phyloP scores from a whole-genome alignment of 345 rosid species.

The Salix caprea region DNA sequence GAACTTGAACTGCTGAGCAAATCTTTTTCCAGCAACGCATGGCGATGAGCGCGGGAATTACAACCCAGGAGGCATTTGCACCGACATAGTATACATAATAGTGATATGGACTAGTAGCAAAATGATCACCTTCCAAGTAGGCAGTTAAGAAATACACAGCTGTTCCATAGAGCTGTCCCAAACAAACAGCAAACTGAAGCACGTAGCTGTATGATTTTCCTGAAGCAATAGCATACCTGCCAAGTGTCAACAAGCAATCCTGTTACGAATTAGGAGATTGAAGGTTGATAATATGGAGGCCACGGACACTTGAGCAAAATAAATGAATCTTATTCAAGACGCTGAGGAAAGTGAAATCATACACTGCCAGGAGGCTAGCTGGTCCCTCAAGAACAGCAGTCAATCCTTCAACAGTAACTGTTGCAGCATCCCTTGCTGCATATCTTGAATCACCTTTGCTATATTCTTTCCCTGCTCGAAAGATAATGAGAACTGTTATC shows the following conservation, averaged over 20 bases:
- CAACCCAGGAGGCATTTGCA: slow-evolving; percentile 69
- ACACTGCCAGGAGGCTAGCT: slow-evolving; percentile 73
- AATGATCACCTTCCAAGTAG: slow-evolving; percentile 75
- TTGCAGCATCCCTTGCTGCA: slow-evolving; percentile 64
- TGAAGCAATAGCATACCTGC: slow-evolving; percentile 75
- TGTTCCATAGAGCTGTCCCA: slow-evolving; percentile 92
- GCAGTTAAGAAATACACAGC: slow-evolving; percentile 75
- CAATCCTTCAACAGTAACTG: slow-evolving; percentile 77
- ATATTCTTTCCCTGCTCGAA: slow-evolving; percentile 81
- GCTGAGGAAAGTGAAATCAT: slow-evolving; percentile 20
- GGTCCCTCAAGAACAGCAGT: slow-evolving; percentile 90
- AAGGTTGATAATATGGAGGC: not conserved
- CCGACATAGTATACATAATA: slow-evolving; percentile 64
- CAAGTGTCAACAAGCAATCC: slow-evolving; percentile 9
- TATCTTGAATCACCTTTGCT: slow-evolving; percentile 98
- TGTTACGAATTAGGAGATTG: not conserved
- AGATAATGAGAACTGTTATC: not conserved
- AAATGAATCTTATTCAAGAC: not conserved
- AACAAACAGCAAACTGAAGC: slow-evolving; percentile 76
- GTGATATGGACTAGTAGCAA: slow-evolving; percentile 52
- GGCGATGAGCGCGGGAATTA: slow-evolving; percentile 59
- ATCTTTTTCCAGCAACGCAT: slow-evolving; percentile 80
- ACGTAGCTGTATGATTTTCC: slow-evolving; percentile 72
- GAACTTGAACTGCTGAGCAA: slow-evolving; percentile 37
- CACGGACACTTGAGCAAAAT: not conserved